Percentiles rank a stretch among this genome's conserved stretches.
Evolutionary conservation across 495 filamentous ascomycete genomes (phyloP).

Genomic region (Jackrogersella minutella): DNA sequence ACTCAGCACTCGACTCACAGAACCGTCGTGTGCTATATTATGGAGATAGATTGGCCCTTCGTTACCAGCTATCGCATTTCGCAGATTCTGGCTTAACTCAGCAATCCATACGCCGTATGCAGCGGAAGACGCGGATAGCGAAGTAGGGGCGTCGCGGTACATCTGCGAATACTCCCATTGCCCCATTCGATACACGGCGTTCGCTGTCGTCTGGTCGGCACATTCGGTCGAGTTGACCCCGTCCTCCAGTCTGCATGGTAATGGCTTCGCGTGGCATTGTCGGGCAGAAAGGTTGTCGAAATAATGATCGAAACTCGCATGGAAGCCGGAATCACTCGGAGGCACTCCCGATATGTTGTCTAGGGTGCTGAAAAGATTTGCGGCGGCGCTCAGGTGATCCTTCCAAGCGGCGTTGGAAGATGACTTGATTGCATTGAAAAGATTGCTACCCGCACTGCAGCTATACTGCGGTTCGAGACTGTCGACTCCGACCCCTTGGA

Average conservation of each 20-base stretch:
- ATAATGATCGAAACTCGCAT: constrained; percentile 72
- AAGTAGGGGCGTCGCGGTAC: constrained; percentile 65
- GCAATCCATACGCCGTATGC: constrained; percentile 70
- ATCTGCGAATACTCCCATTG: constrained; percentile 75
- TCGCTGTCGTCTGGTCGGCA: constrained; percentile 61
- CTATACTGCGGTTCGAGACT: constrained; percentile 70
- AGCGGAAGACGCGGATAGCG: constrained; percentile 62
- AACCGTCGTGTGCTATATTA: constrained; percentile 76
- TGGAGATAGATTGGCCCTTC: constrained; percentile 63
- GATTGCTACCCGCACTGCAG: constrained; percentile 56
- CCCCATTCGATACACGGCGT: constrained; percentile 71
- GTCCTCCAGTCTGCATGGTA: constrained; percentile 63
- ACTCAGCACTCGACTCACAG: constrained; percentile 64
- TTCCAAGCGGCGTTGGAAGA: constrained; percentile 60
- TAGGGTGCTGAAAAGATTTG: constrained; percentile 58
- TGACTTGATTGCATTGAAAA: constrained; percentile 58
- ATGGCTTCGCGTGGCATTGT: constrained; percentile 69
- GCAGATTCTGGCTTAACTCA: constrained; percentile 67
- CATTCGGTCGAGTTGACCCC: constrained; percentile 54
- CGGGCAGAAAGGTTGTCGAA: constrained; percentile 76
- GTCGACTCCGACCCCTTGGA: constrained; percentile 62
- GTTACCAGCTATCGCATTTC: constrained; percentile 51
- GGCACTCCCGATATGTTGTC: constrained; percentile 68
- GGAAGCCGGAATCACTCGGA: constrained; percentile 63
- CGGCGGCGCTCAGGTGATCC: constrained; percentile 63